A percentile compares a stretch with the other conserved stretches of the same genome.
Conservation (phyloP, 2,329 filamentous ascomycete species). For the Pseudohalonectria lignicola region DNA sequence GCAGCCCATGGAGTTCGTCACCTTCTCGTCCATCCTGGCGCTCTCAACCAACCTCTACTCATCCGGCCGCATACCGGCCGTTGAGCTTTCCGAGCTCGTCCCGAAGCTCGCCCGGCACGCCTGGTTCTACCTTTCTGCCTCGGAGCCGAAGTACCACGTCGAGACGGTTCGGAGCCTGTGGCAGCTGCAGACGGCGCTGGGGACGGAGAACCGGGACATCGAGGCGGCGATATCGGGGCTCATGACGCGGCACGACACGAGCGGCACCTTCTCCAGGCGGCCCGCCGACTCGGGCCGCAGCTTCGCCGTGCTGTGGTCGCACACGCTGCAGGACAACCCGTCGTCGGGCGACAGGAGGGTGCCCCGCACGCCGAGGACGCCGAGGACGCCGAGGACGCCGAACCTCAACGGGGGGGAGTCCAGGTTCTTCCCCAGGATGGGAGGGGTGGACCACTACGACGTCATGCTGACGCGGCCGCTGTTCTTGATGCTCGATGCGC, state of each 20-base stretch:
- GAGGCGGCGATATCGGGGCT: conserved; percentile 67
- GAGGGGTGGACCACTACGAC: conserved; percentile 52
- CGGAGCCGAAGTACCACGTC: conserved; percentile 84
- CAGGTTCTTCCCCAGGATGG: conserved; percentile 26
- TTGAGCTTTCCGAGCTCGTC: conserved; percentile 52
- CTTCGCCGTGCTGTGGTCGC: conserved; percentile 74
- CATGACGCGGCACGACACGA: conserved; percentile 45
- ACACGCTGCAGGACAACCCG: conserved; percentile 53
- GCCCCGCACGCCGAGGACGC: conserved; percentile 30
- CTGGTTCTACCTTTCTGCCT: conserved; percentile 74
- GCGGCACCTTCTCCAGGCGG: conserved; percentile 33
- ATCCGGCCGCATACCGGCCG: conserved; percentile 35
- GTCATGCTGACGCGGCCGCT: conserved; percentile 71
- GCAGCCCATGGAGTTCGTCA: conserved; percentile 33
- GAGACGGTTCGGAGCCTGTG: conserved; percentile 81
- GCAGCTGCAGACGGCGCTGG: conserved; percentile 68
- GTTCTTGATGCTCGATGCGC: conserved; percentile 68
- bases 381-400: conserved; percentile 23
- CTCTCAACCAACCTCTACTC: conserved; percentile 46
- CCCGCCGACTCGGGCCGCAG: conserved; percentile 53
- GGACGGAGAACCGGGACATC: conserved; percentile 57
- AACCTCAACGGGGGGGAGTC: conserved; percentile 13
- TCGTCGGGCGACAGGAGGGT: conserved; percentile 34
- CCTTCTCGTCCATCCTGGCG: conserved; percentile 47
- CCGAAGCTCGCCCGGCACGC: conserved; percentile 58